Conservation (phyloP, 495 filamentous ascomycete species). For the Penicillium flavigenum region DNA sequence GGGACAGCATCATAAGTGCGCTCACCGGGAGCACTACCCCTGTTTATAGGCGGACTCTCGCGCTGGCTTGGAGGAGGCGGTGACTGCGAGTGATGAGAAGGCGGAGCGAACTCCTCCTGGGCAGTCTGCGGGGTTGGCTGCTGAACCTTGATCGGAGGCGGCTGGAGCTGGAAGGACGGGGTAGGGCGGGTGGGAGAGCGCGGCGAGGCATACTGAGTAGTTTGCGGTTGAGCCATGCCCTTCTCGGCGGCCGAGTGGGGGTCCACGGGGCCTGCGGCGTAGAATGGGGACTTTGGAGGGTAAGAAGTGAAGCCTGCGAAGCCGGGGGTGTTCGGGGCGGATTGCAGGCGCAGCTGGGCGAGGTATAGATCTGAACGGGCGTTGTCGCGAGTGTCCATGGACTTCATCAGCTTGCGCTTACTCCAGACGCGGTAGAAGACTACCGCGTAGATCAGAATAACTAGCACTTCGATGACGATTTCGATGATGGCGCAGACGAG, state of each 20-base stretch:
- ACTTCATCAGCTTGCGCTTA: constrained; percentile 90
- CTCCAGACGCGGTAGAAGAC: constrained; percentile 96
- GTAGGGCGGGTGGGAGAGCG: constrained; percentile 47
- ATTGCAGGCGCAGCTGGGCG: constrained; percentile 87
- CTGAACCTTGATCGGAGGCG: constrained; percentile 75
- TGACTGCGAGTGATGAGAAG: constrained; percentile 17
- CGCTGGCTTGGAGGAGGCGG: constrained; percentile 24
- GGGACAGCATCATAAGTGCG: constrained; percentile 52
- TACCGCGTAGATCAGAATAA: constrained; percentile 87
- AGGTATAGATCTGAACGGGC: constrained; percentile 94
- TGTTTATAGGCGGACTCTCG: constrained; percentile 38
- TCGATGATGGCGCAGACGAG: constrained; percentile 97
- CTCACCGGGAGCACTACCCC: constrained; percentile 44
- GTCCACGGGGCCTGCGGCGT: constrained; percentile 41
- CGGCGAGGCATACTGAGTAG: constrained; percentile 50
- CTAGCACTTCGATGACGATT: constrained; percentile 86
- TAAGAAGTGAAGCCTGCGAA: constrained; percentile 49
- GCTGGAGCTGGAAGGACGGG: constrained; percentile 76
- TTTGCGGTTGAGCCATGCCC: constrained; percentile 43
- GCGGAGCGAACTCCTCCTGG: constrained; percentile 57
- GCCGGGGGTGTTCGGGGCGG: constrained; percentile 91
- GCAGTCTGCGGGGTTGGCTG: constrained; percentile 67
- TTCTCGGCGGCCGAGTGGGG: constrained; percentile 57
- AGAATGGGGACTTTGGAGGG: constrained; percentile 51
- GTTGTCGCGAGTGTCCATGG: constrained; percentile 92